Evolutionary conservation across 2,329 filamentous ascomycete genomes (phyloP).

Genomic region (Nemania sp.): DNA sequence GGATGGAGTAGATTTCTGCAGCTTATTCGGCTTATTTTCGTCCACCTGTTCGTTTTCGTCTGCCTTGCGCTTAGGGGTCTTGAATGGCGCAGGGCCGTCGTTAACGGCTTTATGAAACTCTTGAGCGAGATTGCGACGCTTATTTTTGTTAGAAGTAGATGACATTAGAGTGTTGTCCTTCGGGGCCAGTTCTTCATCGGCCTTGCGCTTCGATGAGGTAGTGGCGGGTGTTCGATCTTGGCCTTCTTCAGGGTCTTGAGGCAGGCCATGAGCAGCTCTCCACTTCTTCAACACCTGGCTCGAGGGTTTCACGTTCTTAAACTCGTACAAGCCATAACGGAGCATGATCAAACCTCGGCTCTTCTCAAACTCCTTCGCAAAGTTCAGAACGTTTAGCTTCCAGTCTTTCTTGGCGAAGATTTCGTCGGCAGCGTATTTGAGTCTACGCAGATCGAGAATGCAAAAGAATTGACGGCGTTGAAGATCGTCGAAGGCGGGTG

Average conservation of each 20-base stretch:
- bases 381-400: conserved; percentile 65
- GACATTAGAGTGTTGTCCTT: conserved; percentile 43
- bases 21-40: conserved; percentile 54
- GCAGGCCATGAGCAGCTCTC: conserved; percentile 59
- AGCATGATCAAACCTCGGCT: conserved; percentile 63
- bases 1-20: conserved; percentile 55
- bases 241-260: conserved; percentile 50
- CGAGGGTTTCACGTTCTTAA: conserved; percentile 64
- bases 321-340: conserved; percentile 64
- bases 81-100: conserved; percentile 41
- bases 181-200: conserved; percentile 52
- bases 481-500: conserved; percentile 59
- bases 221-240: conserved; percentile 41
- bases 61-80: conserved; percentile 58
- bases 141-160: conserved; percentile 47
- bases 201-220: conserved; percentile 56
- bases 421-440: conserved; percentile 65
- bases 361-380: conserved; percentile 67
- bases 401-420: conserved; percentile 64
- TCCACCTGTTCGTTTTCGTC: conserved; percentile 48
- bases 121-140: conserved; percentile 51
- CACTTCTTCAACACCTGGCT: conserved; percentile 61
- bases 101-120: conserved; percentile 43
- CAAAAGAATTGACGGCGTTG: conserved; percentile 66
- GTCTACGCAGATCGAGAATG: conserved; percentile 62